These are phyloP conservation scores for Microascus cirrosus DNA, from an alignment of 2,329 filamentous ascomycete genomes.

Conservation along the genomic window DNA sequence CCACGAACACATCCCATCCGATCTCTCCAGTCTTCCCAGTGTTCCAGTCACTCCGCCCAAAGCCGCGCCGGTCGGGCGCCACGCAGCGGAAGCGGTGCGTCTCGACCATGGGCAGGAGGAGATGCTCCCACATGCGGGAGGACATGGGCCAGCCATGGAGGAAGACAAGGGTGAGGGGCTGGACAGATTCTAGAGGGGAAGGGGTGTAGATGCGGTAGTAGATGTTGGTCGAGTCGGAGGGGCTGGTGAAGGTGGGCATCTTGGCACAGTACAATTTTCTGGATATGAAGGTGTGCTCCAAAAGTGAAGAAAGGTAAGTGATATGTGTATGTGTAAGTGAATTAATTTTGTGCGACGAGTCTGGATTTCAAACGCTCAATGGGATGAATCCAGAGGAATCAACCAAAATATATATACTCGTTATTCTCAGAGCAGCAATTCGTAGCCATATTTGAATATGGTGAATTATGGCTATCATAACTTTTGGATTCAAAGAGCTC, in stretches of 20 bases:
- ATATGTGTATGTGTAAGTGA: no score
- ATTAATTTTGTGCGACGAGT: no score
- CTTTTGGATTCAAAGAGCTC: no score
- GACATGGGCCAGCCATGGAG: slow-evolving; percentile 4
- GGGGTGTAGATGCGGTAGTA: slow-evolving; percentile 1
- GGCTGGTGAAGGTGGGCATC: slow-evolving; percentile 1
- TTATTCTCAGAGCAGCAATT: no score
- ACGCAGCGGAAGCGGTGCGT: slow-evolving; percentile 1
- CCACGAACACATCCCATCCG: neutral
- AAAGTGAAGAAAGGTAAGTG: no score
- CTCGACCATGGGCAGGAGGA: neutral
- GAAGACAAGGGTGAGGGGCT: slow-evolving; percentile 1
- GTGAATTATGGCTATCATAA: no score
- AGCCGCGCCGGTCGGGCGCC: slow-evolving; percentile 1
- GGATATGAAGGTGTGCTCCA: no score
- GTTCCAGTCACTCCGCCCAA: slow-evolving; percentile 1
- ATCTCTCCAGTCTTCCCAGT: neutral
- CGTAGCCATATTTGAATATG: no score
- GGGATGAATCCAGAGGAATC: no score
- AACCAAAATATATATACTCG: no score
- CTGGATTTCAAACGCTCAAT: no score
- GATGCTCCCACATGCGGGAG: slow-evolving; percentile 1
- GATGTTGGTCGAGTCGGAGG: slow-evolving; percentile 1
- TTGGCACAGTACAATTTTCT: neutral
- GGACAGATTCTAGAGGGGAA: neutral